Conservation (phyloP, 306 rosid genomes). For the Dalbergia cochinchinensis region DNA sequence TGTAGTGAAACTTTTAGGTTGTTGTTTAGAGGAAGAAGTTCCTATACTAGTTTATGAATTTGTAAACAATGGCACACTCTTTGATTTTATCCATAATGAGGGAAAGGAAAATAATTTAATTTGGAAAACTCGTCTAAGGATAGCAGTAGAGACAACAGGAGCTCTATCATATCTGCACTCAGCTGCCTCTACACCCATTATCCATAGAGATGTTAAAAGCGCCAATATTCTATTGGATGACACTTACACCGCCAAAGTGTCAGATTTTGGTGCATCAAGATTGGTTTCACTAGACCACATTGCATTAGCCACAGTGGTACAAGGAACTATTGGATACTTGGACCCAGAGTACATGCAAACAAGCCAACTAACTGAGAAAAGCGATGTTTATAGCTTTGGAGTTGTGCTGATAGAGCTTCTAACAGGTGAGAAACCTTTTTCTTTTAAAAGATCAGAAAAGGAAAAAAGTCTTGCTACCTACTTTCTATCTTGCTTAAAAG, state of each 20-base stretch:
- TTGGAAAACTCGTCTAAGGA: no score
- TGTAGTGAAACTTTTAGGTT: no score
- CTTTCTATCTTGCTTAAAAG: background rate
- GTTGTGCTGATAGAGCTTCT: slow-evolving; percentile 50
- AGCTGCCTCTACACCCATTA: no score
- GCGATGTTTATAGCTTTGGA: slow-evolving; percentile 58
- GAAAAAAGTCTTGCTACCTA: no score
- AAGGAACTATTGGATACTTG: slow-evolving; percentile 42
- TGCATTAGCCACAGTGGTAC: slow-evolving; percentile 3
- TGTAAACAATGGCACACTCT: no score
- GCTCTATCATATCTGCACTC: no score
- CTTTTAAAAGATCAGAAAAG: slow-evolving; percentile 10
- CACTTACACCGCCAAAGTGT: slow-evolving; percentile 46
- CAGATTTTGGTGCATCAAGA: slow-evolving; percentile 47
- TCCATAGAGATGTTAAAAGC: slow-evolving; percentile 30
- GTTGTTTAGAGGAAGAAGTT: no score
- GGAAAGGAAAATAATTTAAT: no score
- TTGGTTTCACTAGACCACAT: slow-evolving; percentile 50
- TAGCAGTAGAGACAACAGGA: no score
- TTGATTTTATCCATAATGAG: no score
- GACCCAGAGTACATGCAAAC: slow-evolving; percentile 50
- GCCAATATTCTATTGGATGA: slow-evolving; percentile 53
- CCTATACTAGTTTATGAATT: no score
- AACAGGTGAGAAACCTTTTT: slow-evolving; percentile 35
- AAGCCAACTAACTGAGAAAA: slow-evolving; percentile 42